These are phyloP conservation scores for Suhomyces choctaworum DNA, from an alignment of 1,139 yeast genomes.

Conservation along the genomic window DNA sequence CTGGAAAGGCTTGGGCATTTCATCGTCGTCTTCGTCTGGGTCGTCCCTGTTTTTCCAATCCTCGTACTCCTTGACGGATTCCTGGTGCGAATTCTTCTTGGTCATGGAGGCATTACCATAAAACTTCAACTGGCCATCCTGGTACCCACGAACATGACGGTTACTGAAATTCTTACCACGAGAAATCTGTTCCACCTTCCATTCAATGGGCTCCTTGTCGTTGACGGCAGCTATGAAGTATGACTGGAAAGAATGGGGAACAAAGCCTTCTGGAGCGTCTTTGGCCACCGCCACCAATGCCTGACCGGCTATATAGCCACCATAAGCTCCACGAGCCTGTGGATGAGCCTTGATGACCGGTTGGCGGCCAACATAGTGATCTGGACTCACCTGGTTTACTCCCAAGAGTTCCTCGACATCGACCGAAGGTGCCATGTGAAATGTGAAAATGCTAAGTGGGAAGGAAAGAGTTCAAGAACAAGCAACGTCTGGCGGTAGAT, in stretches of 20 bases:
- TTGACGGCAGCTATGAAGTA: constrained; percentile 36
- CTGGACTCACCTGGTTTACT: constrained; percentile 23
- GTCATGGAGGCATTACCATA: constrained; percentile 57
- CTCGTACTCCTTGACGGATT: constrained; percentile 26
- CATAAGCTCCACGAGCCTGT: constrained; percentile 40
- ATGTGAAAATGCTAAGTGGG: no score
- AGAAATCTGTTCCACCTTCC: constrained; percentile 29
- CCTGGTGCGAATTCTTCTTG: constrained; percentile 29
- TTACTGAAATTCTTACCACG: constrained; percentile 64
- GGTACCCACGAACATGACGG: constrained; percentile 57
- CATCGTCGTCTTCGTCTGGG: constrained; percentile 23
- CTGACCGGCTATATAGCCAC: constrained; percentile 46
- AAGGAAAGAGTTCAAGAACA: no score
- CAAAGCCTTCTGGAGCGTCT: constrained; percentile 31
- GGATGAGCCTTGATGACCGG: constrained; percentile 37
- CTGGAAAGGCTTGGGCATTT: constrained; percentile 33
- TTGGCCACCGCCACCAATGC: constrained; percentile 40
- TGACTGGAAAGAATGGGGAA: constrained; percentile 46
- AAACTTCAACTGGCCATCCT: constrained; percentile 51
- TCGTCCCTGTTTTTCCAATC: constrained; percentile 18
- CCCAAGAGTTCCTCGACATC: constrained; percentile 24
- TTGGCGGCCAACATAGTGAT: constrained; percentile 28
- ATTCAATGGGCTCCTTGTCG: constrained; percentile 18
- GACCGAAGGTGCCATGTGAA: constrained; percentile 7
- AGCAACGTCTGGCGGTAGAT: no score